A percentile compares a stretch with the other conserved stretches of the same genome.
Evolutionary conservation across 768 basidiomycete species (phyloP).

Genomic region (Hygrophorus russula): DNA sequence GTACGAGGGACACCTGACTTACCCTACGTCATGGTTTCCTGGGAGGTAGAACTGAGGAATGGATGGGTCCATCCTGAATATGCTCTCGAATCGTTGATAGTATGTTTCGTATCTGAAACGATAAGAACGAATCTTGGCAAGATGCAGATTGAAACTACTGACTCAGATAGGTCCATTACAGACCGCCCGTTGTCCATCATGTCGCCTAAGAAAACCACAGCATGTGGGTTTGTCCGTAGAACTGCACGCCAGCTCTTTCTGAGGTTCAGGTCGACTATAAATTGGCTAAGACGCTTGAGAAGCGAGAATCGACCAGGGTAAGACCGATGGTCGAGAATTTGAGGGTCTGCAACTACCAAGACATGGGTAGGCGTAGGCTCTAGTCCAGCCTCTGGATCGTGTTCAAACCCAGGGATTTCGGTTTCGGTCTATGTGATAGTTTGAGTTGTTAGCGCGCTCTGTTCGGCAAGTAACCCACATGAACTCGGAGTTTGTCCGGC

Average conservation of each 20-base stretch:
- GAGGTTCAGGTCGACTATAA: constrained; percentile 71
- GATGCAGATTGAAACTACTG: constrained; percentile 19
- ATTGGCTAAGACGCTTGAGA: constrained; percentile 47
- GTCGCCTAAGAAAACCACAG: constrained; percentile 78
- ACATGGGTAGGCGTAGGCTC: constrained; percentile 33
- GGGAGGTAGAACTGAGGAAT: constrained; percentile 64
- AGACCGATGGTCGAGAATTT: constrained; percentile 67
- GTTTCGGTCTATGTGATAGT: neutral
- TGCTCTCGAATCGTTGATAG: constrained; percentile 51
- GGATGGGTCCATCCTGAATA: constrained; percentile 42
- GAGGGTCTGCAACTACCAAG: constrained; percentile 83
- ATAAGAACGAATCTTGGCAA: neutral
- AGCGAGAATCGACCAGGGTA: constrained; percentile 51
- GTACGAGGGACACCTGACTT: constrained; percentile 12
- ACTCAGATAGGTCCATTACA: constrained; percentile 59
- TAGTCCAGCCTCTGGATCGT: constrained; percentile 6
- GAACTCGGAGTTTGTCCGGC: constrained; percentile 36
- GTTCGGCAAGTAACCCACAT: constrained; percentile 13
- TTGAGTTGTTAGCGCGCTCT: neutral
- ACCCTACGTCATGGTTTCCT: constrained; percentile 90
- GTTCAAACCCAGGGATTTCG: neutral
- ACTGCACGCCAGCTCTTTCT: constrained; percentile 77
- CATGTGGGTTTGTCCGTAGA: constrained; percentile 49
- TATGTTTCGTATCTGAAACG: constrained; percentile 62
- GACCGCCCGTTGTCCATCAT: constrained; percentile 83